Evolutionary conservation across 1,284 basidiomycete species (phyloP).

Genomic region (Neonothopanus nambi): DNA sequence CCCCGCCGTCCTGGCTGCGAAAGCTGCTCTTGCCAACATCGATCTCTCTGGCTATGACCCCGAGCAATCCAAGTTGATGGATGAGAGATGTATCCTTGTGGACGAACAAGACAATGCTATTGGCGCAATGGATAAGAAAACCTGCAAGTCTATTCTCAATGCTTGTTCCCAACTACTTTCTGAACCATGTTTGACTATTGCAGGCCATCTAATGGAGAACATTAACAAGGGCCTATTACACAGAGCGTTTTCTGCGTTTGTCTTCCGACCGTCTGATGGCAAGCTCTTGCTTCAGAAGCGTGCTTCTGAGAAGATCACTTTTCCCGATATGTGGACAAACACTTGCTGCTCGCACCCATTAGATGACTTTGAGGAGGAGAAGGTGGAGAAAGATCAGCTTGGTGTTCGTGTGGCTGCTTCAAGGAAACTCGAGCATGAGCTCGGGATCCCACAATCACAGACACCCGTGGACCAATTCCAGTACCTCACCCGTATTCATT

Average conservation of each 20-base stretch:
- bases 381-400: conserved; percentile 77
- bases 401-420: conserved; percentile 90
- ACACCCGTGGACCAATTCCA: conserved; percentile 87
- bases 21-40: conserved; percentile 63
- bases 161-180: conserved; percentile 3
- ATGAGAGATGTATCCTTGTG: conserved; percentile 95
- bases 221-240: conserved; percentile 95
- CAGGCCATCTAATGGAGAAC: conserved; percentile 97
- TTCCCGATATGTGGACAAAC: conserved; percentile 99
- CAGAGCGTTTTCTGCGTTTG: conserved; percentile 96
- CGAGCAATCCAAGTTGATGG: conserved; percentile 90
- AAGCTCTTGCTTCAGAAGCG: conserved; percentile 95
- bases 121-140: conserved; percentile 96
- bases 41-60: conserved; percentile 79
- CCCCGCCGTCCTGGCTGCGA: conserved; percentile 59
- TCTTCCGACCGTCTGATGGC: conserved; percentile 94
- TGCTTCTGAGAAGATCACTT: conserved; percentile 98
- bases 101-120: conserved; percentile 87
- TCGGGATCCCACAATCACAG: conserved; percentile 85
- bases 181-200: not conserved
- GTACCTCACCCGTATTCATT: conserved; percentile 96
- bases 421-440: conserved; percentile 95
- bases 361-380: conserved; percentile 85
- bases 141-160: conserved; percentile 60
- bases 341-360: conserved; percentile 99